A percentile compares a stretch with the other conserved stretches of the same genome.
Conservation (phyloP, 1,284 basidiomycete genomes). For the Xerocomus nothofagi region DNA sequence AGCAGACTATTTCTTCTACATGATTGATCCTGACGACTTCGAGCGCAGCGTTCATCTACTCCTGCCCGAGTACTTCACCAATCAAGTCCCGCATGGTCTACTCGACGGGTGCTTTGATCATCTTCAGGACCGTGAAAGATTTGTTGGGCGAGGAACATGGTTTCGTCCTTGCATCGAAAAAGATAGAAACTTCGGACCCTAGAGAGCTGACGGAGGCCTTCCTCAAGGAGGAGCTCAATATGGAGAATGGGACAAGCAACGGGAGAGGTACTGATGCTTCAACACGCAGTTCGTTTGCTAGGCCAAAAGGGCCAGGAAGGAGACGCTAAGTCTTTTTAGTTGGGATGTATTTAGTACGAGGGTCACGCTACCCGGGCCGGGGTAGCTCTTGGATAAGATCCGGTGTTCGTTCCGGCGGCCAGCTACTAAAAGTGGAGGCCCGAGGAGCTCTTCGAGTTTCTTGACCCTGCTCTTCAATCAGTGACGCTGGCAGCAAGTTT, state of each 20-base stretch:
- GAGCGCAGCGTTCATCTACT: slow-evolving; percentile 78
- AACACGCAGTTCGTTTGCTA: slow-evolving; percentile 50
- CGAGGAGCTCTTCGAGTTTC: not conserved
- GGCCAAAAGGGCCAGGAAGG: slow-evolving; percentile 57
- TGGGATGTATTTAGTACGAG: not conserved
- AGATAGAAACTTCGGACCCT: slow-evolving; percentile 84
- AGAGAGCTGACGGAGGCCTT: slow-evolving; percentile 66
- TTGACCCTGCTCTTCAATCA: not conserved
- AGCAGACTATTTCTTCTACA: slow-evolving; percentile 16
- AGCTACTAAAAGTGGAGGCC: slow-evolving; percentile 8
- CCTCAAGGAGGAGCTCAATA: slow-evolving; percentile 58
- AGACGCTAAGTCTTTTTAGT: slow-evolving; percentile 33
- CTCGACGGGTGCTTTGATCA: slow-evolving; percentile 62
- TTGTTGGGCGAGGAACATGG: slow-evolving; percentile 46
- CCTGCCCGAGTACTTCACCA: slow-evolving; percentile 77
- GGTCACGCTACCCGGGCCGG: slow-evolving; percentile 10
- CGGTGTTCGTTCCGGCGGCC: slow-evolving; percentile 6
- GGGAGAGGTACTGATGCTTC: slow-evolving; percentile 3
- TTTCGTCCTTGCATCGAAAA: slow-evolving; percentile 50
- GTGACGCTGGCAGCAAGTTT: not conserved
- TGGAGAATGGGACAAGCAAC: slow-evolving; percentile 21
- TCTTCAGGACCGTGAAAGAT: slow-evolving; percentile 57
- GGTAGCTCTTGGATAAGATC: slow-evolving; percentile 17
- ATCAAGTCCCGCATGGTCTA: slow-evolving; percentile 88
- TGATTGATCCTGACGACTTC: slow-evolving; percentile 10